phyloP scores from a whole-genome alignment of 1,139 yeast genomes.

The Wickerhamiella pararugosa region DNA sequence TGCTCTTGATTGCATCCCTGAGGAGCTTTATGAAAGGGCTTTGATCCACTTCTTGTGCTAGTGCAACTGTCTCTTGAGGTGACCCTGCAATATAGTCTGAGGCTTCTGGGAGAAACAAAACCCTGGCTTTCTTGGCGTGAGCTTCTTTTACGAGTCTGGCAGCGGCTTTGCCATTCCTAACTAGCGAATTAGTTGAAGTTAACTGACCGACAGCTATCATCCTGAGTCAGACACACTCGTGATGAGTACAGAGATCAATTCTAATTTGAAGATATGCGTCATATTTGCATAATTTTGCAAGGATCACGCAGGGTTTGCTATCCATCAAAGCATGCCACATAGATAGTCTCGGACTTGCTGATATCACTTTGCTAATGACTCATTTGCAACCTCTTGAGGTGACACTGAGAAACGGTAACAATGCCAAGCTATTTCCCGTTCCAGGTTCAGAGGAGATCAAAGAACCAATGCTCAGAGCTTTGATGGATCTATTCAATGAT shows the following conservation, averaged over 20 bases:
- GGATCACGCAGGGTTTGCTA: no score
- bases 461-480: constrained; percentile 47
- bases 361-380: no score
- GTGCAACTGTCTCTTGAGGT: constrained; percentile 45
- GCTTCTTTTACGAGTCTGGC: constrained; percentile 48
- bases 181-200: constrained; percentile 53
- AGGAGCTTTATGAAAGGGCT: constrained; percentile 35
- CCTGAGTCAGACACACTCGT: no score
- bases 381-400: no score
- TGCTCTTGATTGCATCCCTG: constrained; percentile 30
- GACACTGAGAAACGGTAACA: constrained; percentile 7
- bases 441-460: constrained; percentile 44
- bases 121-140: constrained; percentile 38
- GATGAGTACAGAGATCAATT: no score
- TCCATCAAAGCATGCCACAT: no score
- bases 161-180: constrained; percentile 44
- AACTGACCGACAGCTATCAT: constrained; percentile 80
- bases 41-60: constrained; percentile 38
- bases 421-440: constrained; percentile 67
- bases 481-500: constrained; percentile 72
- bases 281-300: no score
- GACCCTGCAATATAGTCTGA: constrained; percentile 69
- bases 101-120: constrained; percentile 84
- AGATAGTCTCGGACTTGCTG: no score
- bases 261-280: no score